Evolutionary conservation across 2,329 filamentous ascomycete genomes (phyloP).

Genomic region (Colletotrichum sp.): DNA sequence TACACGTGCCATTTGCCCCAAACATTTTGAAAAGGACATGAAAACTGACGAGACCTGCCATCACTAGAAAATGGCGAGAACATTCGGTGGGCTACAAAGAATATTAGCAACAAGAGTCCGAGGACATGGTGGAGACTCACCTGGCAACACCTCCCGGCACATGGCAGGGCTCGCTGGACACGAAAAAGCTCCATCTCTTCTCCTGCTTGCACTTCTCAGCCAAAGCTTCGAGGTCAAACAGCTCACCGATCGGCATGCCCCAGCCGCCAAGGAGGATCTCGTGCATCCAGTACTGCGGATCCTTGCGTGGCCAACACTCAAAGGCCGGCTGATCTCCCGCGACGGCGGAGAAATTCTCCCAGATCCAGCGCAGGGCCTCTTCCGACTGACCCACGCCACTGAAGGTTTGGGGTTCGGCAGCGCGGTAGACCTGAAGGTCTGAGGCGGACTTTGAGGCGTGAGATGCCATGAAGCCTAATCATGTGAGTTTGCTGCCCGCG

Average conservation of each 20-base stretch:
- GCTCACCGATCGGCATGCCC: slow-evolving; percentile 47
- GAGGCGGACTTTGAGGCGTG: slow-evolving; percentile 14
- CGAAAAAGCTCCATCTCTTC: slow-evolving; percentile 42
- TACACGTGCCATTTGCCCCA: not conserved
- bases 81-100: slow-evolving; percentile 34
- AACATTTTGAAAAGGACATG: not conserved
- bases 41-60: not conserved
- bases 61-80: slow-evolving; percentile 38
- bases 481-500: not conserved
- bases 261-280: slow-evolving; percentile 46
- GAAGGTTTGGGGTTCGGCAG: slow-evolving; percentile 10
- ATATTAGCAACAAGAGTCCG: not conserved
- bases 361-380: slow-evolving; percentile 59
- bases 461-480: slow-evolving; percentile 10
- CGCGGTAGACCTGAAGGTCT: slow-evolving; percentile 6
- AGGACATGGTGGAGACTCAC: not conserved
- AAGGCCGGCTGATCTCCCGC: slow-evolving; percentile 59
- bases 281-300: slow-evolving; percentile 38
- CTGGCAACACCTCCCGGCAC: slow-evolving; percentile 31
- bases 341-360: slow-evolving; percentile 63
- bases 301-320: slow-evolving; percentile 51
- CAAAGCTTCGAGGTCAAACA: slow-evolving; percentile 44
- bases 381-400: slow-evolving; percentile 52
- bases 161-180: slow-evolving; percentile 40
- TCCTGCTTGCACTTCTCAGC: slow-evolving; percentile 36